Base-by-base conservation (phyloP, 495 filamentous ascomycete species). In the Saxophila tyrrhenica region DNA sequence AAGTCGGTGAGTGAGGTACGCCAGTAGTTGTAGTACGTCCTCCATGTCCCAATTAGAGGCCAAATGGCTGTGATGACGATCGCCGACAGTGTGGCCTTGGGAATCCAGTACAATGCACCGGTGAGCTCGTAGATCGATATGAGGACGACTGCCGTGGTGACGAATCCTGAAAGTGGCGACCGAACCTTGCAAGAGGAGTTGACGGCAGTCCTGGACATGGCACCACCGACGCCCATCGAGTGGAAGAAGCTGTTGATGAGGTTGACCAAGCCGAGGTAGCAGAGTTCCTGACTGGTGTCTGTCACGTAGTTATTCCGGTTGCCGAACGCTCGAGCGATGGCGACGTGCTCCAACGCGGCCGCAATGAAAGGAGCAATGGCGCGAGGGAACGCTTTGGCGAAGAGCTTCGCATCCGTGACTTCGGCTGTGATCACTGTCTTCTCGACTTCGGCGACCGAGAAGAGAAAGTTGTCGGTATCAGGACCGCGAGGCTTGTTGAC, bases 201-300 rank as follows among this genome's bases (percentile, higher is more conserved):
- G 61, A 77, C 72, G 16, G 74, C 72, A 0, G 73, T 75, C 2
- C 74, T 66, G 0, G 72, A 74, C 65, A 75, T 73, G 46, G 72
- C 72, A 35, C 73, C 74, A 52, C 72, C 72, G 44, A 73, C 66
- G 21, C 71, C 69, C 70, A 75, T 73, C 57, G 56, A 49, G 65
- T 70, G 60, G 73, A 75, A 65, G 42, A 74, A 77, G 38, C 67
- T 68, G 66, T 75, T 75, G 54, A 75, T 55, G 39, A 77, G 65
- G 59, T 76, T 75, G 10, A 68, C 66, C 19, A 75, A 58, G 25
- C 74, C 74, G 46, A 73, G 67, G 59, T 71, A 75, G 48, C 65
- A 69, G 21, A 77, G 68, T 54, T 77, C 74, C 51, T 75, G 73
- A 25, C 65, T 72, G 58, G 71, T 68, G 49, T 76, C 73, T 48